Conservation (phyloP, 1,284 basidiomycete species). For the Bjerkandera adusta region DNA sequence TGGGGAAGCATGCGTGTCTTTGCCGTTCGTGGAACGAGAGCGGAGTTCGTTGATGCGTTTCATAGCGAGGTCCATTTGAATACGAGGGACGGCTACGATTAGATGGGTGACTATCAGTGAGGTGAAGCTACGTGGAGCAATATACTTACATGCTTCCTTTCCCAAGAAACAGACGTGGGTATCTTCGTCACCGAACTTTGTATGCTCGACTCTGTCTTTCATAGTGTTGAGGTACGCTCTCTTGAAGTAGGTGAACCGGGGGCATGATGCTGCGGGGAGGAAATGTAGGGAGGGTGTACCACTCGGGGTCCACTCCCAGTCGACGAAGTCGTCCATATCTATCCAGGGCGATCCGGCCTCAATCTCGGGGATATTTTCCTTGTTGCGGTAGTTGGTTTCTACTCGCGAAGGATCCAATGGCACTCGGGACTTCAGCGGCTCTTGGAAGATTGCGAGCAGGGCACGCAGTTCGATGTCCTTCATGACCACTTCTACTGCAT, state of each 20-base stretch:
- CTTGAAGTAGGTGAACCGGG: slow-evolving; percentile 84
- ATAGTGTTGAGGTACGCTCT: slow-evolving; percentile 38
- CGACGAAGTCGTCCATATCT: slow-evolving; percentile 83
- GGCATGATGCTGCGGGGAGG: slow-evolving; percentile 73
- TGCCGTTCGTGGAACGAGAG: slow-evolving; percentile 7
- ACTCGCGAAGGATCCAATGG: slow-evolving; percentile 43
- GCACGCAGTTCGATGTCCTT: slow-evolving; percentile 80
- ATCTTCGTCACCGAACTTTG: slow-evolving; percentile 88
- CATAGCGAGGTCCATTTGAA: slow-evolving; percentile 68
- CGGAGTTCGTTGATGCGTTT: slow-evolving; percentile 54
- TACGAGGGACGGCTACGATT: slow-evolving; percentile 59
- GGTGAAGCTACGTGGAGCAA: slow-evolving; percentile 1
- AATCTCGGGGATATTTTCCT: slow-evolving; percentile 40
- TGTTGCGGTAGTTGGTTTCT: slow-evolving; percentile 47
- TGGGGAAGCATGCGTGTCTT: slow-evolving; percentile 20
- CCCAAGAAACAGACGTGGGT: slow-evolving; percentile 87
- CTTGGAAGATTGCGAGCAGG: slow-evolving; percentile 75
- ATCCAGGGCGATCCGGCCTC: slow-evolving; percentile 61
- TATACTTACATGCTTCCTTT: slow-evolving; percentile 62
- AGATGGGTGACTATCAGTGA: neutral
- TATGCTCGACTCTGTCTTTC: slow-evolving; percentile 41
- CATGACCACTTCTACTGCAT: slow-evolving; percentile 87
- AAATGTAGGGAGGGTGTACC: slow-evolving; percentile 65
- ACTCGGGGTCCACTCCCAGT: slow-evolving; percentile 62
- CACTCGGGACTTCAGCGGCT: slow-evolving; percentile 63